These are phyloP conservation scores for Tausonia pullulans DNA, from an alignment of 1,284 basidiomycete genomes.

Conservation along the genomic window DNA sequence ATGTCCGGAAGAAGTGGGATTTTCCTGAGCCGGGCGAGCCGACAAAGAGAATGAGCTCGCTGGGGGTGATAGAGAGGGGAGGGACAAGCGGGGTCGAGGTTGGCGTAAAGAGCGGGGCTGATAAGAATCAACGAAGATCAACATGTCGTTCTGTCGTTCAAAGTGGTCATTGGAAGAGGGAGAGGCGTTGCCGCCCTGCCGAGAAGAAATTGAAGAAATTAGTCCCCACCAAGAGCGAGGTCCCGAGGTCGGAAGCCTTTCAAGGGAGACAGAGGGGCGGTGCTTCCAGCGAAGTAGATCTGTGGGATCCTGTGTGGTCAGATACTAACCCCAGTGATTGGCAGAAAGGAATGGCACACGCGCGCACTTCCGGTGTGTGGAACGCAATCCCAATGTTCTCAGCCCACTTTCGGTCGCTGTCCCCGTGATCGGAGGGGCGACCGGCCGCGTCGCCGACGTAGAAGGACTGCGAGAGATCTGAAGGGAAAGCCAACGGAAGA, in stretches of 20 bases:
- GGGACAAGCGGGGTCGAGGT: slow-evolving; percentile 52
- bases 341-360: too few species aligned
- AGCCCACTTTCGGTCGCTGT: slow-evolving; percentile 77
- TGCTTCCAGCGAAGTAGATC: slow-evolving; percentile 56
- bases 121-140: too few species aligned
- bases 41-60: slow-evolving; percentile 66
- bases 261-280: slow-evolving; percentile 18
- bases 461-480: slow-evolving; percentile 57
- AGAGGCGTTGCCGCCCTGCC: too few species aligned
- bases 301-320: slow-evolving; percentile 25
- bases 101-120: slow-evolving; percentile 51
- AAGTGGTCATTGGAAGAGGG: not conserved
- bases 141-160: not conserved
- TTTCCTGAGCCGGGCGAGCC: slow-evolving; percentile 83
- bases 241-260: slow-evolving; percentile 26
- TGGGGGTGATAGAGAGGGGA: slow-evolving; percentile 22
- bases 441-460: slow-evolving; percentile 90
- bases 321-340: too few species aligned
- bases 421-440: slow-evolving; percentile 55
- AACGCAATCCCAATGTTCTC: slow-evolving; percentile 61
- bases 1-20: slow-evolving; percentile 58
- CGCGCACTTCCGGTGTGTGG: slow-evolving; percentile 50
- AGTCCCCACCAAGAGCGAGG: slow-evolving; percentile 11
- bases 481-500: not conserved
- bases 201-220: too few species aligned